Base-by-base conservation (phyloP, 768 basidiomycete species). In the Macrolepiota albuminosa region DNA sequence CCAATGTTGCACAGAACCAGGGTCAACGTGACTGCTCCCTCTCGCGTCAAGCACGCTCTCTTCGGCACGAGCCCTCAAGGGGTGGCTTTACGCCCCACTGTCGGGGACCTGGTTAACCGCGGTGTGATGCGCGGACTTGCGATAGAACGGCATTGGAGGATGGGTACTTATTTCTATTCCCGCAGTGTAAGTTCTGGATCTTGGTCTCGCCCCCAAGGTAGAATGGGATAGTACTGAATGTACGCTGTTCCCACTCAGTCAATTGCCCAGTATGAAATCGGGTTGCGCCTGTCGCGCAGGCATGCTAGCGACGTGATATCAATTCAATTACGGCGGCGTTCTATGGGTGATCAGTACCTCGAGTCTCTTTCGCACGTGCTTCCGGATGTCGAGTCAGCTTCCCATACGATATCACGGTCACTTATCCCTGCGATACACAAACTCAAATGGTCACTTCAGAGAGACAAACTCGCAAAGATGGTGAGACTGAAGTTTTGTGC, bases 401-500 rank as follows among this genome's bases (percentile, higher is more conserved):
- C 81, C 0, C 72, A 77, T 5, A 75, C 71, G 21, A 72, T 90
- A 52, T 85, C 86, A 1, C 83, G 86, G 33, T 76, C 80, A 8
- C 77, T 91, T 29, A 72, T 89, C 4, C 86, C 89, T 14, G 75
- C 82, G 26, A 77, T 90, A 67, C 84, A 82, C 58, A 76, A 81
- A 67, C 76, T 91, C 61, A 90, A 89, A 69, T 91, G 88, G 87
- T 84, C 81, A 42, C 70, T 89, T 51, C 83, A 85, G 66, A 76
- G 79, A 13, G 89, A 90, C 66, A 77, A 75, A 50, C 73, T 89
- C 31, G 82, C 88, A 5, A 81, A 78, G 68, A 70, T 81, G 61
- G 76, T 89, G 57, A 81, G 84, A 68, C 73, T 77, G 37, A 75
- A 78, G 53, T 69, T 73, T 39, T 69, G 70, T 61, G 67, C 65